phyloP scores from a whole-genome alignment of 192 early-diverging fungal species.

The Coemansia sp. region DNA sequence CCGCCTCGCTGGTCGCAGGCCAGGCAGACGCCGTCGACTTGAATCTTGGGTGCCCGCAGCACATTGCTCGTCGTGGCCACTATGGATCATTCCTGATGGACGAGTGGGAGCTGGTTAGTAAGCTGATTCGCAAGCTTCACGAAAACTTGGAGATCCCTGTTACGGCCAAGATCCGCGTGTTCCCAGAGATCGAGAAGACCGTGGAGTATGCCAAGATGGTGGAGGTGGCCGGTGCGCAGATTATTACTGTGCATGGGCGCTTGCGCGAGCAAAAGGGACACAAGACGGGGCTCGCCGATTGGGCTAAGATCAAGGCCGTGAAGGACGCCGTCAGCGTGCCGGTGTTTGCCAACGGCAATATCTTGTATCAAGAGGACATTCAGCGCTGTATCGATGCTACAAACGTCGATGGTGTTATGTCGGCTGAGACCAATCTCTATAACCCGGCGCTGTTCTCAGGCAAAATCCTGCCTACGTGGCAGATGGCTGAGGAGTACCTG shows the following conservation, averaged over 20 bases:
- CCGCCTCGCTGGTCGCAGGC: constrained; percentile 77
- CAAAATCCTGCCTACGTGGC: constrained; percentile 65
- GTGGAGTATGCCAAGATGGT: constrained; percentile 94
- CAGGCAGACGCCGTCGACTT: constrained; percentile 92
- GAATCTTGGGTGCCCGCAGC: constrained; percentile 96
- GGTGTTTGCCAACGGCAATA: constrained; percentile 98
- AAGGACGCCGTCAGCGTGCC: constrained; percentile 83
- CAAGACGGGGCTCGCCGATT: constrained; percentile 93
- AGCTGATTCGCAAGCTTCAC: constrained; percentile 72
- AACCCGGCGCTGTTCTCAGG: constrained; percentile 87
- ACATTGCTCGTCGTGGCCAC: constrained; percentile 85
- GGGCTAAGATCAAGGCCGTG: constrained; percentile 86
- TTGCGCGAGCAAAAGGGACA: constrained; percentile 96
- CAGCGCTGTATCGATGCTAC: constrained; percentile 79
- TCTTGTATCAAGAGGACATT: constrained; percentile 89
- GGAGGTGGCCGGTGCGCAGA: constrained; percentile 87
- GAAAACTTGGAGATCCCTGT: constrained; percentile 81
- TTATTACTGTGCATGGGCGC: constrained; percentile 94
- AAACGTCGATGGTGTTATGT: constrained; percentile 92
- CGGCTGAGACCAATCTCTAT: constrained; percentile 79
- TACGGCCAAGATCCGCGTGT: constrained; percentile 95
- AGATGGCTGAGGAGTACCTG: constrained; percentile 85
- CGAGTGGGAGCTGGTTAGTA: constrained; percentile 76
- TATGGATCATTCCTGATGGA: constrained; percentile 95
- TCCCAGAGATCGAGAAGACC: constrained; percentile 85